Base-by-base conservation (phyloP, 2,329 filamentous ascomycete species). In the Alternaria gansuensis region DNA sequence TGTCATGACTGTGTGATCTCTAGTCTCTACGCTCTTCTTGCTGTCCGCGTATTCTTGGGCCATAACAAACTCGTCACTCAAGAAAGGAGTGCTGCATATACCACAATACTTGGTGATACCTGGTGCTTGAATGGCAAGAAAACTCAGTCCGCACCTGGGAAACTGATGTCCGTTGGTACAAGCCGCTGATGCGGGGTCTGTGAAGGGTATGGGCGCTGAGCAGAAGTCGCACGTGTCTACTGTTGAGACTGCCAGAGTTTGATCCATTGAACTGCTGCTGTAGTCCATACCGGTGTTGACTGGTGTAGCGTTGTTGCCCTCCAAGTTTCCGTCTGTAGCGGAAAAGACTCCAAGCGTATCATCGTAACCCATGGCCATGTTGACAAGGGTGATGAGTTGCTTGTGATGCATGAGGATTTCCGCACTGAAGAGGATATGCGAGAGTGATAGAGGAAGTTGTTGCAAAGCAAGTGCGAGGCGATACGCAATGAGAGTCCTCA, bases 181-280 rank as follows among this genome's bases (percentile, higher is more conserved):
- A 40, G 79, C 76, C 0, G 83, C 82, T 67, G 79, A 79, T 1
- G 67, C 68, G 10, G 81, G 67, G 46, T 82, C 82, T 46, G 79
- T 77, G 70, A 86, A 83, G 0, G 75, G 72, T 39, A 87, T 81
- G 0, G 73, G 70, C 3, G 77, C 70, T 14, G 78, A 72, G 63
- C 85, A 87, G 51, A 86, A 82, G 14, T 82, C 79, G 64, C 85
- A 87, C n/a, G 63, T 68, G 61, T 87, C 85, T 26, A 74, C 51
- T 48, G 26, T 45, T 23, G 17, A 29, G 7, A 41, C 29, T 17
- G 29, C 17, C 39, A 28, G 3, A 9, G 4, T 39, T n/a, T 23
- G 51, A 21, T 29, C 17, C 7, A 28, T 24, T 23, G n/a, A 4
- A 11, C 13, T 11, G 17, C 13, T 29, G 14, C 33, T 31, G 26